A percentile compares a stretch with the other conserved stretches of the same genome.
phyloP scores from a whole-genome alignment of 139 green algal genomes.

The Microglena sp. region DNA sequence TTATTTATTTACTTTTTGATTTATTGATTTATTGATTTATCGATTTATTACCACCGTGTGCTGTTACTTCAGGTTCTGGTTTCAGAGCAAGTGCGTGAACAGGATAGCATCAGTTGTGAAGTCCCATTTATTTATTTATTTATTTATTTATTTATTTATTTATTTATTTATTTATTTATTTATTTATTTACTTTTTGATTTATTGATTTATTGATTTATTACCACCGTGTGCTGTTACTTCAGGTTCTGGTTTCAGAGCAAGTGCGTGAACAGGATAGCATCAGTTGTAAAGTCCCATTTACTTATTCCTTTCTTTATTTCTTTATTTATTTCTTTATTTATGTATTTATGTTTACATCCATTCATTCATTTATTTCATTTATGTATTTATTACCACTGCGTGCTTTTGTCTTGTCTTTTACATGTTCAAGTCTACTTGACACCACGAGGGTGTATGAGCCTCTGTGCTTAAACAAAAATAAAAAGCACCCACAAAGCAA shows the following conservation, averaged over 20 bases:
- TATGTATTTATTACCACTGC: too few relatives aligned
- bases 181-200: background rate
- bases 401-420: background rate
- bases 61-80: slow-evolving; percentile 28
- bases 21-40: background rate
- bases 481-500: too few relatives aligned
- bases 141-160: too few relatives aligned
- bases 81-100: slow-evolving; percentile 34
- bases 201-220: background rate
- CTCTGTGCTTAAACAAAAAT: too few relatives aligned
- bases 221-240: background rate
- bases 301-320: background rate
- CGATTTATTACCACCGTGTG: background rate
- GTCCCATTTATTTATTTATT: too few relatives aligned
- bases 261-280: slow-evolving; percentile 9
- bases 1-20: background rate
- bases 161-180: too few relatives aligned
- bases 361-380: too few relatives aligned
- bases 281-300: slow-evolving; percentile 38
- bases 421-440: too few relatives aligned
- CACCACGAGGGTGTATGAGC: too few relatives aligned
- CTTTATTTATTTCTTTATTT: background rate
- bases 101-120: too few relatives aligned
- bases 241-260: slow-evolving; percentile 35
- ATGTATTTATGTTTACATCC: background rate